A percentile compares a stretch with the other conserved stretches of the same genome.
These are phyloP conservation scores for Handroanthus guayacan DNA, from an alignment of 257 asterid species.

Conservation along the genomic window DNA sequence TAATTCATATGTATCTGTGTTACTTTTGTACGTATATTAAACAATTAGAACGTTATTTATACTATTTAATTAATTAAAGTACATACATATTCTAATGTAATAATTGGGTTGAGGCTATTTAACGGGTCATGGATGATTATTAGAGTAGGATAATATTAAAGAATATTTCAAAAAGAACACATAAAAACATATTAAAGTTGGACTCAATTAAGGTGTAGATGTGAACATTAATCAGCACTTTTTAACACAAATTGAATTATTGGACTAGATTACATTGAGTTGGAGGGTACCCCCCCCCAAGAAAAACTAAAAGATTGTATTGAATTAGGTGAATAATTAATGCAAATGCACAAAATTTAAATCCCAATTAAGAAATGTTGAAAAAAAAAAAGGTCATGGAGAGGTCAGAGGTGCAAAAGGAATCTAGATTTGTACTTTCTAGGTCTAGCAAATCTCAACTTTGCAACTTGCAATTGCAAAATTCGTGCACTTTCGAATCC, in stretches of 20 bases:
- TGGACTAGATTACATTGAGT: background rate
- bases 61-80: no score
- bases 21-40: no score
- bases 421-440: background rate
- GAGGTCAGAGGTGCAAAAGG: background rate
- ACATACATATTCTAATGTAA: no score
- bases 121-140: no score
- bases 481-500: background rate
- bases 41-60: no score
- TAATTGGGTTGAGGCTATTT: no score
- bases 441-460: background rate
- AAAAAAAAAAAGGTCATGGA: background rate
- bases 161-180: no score
- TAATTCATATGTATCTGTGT: no score
- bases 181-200: no score
- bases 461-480: background rate
- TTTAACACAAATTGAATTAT: background rate
- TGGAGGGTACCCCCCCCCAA: background rate
- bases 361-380: background rate
- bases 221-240: no score
- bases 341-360: background rate
- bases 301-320: background rate
- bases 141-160: no score
- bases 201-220: no score
- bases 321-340: background rate